phyloP scores from a whole-genome alignment of 2,329 filamentous ascomycete genomes.

The Aciculosporium take region DNA sequence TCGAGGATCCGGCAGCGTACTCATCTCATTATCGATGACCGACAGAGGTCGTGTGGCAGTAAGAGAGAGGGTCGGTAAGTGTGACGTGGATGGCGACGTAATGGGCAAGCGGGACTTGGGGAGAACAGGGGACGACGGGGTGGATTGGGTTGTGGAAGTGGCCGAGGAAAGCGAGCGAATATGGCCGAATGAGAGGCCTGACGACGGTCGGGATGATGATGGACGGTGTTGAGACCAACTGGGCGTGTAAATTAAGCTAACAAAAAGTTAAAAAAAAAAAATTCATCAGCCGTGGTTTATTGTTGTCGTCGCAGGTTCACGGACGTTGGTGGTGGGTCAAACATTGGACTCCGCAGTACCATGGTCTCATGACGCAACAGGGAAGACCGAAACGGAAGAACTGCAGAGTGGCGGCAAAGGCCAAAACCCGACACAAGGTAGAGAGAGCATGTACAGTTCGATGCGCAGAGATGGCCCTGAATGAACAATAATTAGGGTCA shows the following conservation, averaged over 20 bases:
- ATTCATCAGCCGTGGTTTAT: constrained; percentile 9
- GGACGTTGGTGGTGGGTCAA: neutral
- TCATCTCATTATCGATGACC: constrained; percentile 45
- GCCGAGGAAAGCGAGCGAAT: constrained; percentile 40
- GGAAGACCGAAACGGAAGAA: neutral
- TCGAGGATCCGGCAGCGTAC: constrained; percentile 53
- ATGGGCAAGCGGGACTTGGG: constrained; percentile 18
- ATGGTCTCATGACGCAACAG: constrained; percentile 1
- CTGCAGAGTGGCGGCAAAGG: neutral
- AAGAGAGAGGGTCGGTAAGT: constrained; percentile 24
- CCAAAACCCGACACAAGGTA: too few relatives aligned
- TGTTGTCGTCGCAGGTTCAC: neutral
- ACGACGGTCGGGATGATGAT: constrained; percentile 12
- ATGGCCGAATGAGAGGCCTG: constrained; percentile 27
- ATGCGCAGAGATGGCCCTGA: too few relatives aligned
- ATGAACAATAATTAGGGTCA: neutral
- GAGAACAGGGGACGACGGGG: constrained; percentile 21
- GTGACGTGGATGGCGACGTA: constrained; percentile 23
- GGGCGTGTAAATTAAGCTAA: constrained; percentile 39
- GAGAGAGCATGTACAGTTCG: neutral
- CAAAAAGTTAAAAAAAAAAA: neutral
- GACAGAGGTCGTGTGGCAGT: constrained; percentile 22
- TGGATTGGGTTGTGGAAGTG: constrained; percentile 23
- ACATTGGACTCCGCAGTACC: neutral
- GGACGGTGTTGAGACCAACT: constrained; percentile 34